These are phyloP conservation scores for Heterobasidion parviporum DNA, from an alignment of 1,284 basidiomycete genomes.

Conservation along the genomic window DNA sequence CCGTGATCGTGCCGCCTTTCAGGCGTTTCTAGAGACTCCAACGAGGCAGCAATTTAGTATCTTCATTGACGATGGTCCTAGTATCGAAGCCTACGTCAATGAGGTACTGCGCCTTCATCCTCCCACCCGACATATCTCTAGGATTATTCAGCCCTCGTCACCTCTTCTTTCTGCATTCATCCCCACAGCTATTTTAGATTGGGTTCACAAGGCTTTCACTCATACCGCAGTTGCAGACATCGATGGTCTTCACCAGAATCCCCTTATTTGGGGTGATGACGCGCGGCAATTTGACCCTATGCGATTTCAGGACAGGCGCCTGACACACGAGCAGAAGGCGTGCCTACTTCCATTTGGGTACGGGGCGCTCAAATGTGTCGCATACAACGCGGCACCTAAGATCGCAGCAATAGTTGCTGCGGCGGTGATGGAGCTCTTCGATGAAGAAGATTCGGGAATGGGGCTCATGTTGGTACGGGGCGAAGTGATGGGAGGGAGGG, in stretches of 20 bases:
- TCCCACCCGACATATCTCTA: slow-evolving; percentile 36
- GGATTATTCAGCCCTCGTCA: slow-evolving; percentile 11
- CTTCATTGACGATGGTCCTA: slow-evolving; percentile 16
- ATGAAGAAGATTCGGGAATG: neutral
- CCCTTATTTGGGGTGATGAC: slow-evolving; percentile 26
- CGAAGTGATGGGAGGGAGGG: slow-evolving; percentile 1
- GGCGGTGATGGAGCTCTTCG: slow-evolving; percentile 2
- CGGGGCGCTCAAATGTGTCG: slow-evolving; percentile 13
- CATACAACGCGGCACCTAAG: slow-evolving; percentile 11
- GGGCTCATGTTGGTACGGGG: neutral
- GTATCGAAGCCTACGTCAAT: slow-evolving; percentile 29
- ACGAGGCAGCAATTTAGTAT: slow-evolving; percentile 24
- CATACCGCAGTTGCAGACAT: slow-evolving; percentile 31
- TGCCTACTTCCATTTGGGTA: slow-evolving; percentile 12
- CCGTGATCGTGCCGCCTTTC: slow-evolving; percentile 21
- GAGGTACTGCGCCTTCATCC: slow-evolving; percentile 39
- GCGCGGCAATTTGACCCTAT: slow-evolving; percentile 10
- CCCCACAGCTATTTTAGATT: neutral
- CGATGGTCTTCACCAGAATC: slow-evolving; percentile 28
- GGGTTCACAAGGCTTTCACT: neutral
- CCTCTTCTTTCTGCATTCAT: slow-evolving; percentile 10
- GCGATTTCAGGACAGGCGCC: slow-evolving; percentile 5
- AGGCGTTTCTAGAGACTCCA: slow-evolving; percentile 30
- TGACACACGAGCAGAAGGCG: slow-evolving; percentile 6
- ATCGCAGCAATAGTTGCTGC: slow-evolving; percentile 11